phyloP scores from a whole-genome alignment of 2,329 filamentous ascomycete species.

The Magnaporthales sp. region DNA sequence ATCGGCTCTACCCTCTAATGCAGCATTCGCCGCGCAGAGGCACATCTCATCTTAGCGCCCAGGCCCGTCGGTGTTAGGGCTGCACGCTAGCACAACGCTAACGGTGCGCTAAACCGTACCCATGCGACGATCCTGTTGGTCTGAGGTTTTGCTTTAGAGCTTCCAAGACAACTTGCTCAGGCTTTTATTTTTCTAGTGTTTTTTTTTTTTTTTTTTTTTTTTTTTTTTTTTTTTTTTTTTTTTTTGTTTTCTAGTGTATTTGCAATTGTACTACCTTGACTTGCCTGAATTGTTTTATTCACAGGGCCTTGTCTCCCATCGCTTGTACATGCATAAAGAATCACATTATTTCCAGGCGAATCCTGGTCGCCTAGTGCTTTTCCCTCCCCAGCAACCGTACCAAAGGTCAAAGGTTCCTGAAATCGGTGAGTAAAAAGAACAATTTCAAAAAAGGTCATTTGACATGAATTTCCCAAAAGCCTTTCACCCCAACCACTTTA shows the following conservation, averaged over 20 bases:
- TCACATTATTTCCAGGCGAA: not conserved
- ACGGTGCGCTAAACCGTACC: not conserved
- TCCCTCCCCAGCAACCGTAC: too few species aligned
- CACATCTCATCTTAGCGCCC: not conserved
- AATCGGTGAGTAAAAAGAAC: not conserved
- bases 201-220: not conserved
- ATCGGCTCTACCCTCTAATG: not conserved
- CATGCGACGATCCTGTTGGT: not conserved
- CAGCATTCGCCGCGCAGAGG: not conserved
- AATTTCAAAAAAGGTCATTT: not conserved
- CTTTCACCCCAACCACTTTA: not conserved
- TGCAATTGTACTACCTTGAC: not conserved
- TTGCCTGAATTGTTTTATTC: not conserved
- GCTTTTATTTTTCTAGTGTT: not conserved
- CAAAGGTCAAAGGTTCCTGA: too few species aligned
- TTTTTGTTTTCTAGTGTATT: not conserved
- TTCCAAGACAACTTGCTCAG: not conserved
- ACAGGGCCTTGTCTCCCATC: not conserved
- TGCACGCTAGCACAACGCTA: not conserved
- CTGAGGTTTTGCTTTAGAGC: not conserved
- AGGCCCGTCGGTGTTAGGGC: not conserved
- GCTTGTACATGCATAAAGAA: too few species aligned
- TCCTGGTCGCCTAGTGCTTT: not conserved
- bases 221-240: not conserved
- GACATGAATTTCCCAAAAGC: not conserved